Evolutionary conservation across 202 grass and related monocot genomes (phyloP), one percentile per base, ranked within the genome.

Genomic region (Alloteropsis angusta): DNA sequence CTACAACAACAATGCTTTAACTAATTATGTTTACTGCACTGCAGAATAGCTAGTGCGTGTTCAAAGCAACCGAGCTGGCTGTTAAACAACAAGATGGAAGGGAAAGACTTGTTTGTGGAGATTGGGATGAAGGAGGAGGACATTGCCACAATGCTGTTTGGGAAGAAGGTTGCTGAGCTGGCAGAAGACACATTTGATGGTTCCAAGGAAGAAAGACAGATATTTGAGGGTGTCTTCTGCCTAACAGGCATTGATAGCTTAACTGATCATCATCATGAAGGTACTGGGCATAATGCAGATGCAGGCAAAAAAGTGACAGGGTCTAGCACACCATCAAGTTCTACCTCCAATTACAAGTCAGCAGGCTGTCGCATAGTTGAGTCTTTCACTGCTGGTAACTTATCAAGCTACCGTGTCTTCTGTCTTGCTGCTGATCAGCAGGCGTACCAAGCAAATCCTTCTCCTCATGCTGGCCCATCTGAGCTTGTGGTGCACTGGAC

Each of bases 91-190:
- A 80, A 60, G 84, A 93, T 96, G 93, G 76, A 84, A 7, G 85
- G 50, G 78, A 75, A 60, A 50, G 85, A 84, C 55, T 25, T 74
- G 32, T 68, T 75, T 69, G 63, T 53, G 28, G 80, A 84, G 78
- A 84, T 83, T 76, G 87, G 84, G 23, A 83, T 90, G 71, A 94
- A 85, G 60, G 86, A 90, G 86, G 90, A 97, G 70, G 88, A 91
- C 50, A 83, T 90, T 28, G 79, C 80, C 59, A 60, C 54, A 59
- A 88, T 92, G 87, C 53, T 92, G 63, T 97, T 94, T 49, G 88
- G 83, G 65, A 78, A 92, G 78, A 75, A 88, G 35, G 74, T 89
- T 65, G 4, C 43, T 15, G 81, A 48, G 23, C 65, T 93, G 65
- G 64, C 65, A 34, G 65, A 78, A 64, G 87, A 87, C 56, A 23